Evolutionary conservation across 306 rosid species (phyloP), one percentile per base, ranked within the genome.

Genomic region (Bauhinia variegata): DNA sequence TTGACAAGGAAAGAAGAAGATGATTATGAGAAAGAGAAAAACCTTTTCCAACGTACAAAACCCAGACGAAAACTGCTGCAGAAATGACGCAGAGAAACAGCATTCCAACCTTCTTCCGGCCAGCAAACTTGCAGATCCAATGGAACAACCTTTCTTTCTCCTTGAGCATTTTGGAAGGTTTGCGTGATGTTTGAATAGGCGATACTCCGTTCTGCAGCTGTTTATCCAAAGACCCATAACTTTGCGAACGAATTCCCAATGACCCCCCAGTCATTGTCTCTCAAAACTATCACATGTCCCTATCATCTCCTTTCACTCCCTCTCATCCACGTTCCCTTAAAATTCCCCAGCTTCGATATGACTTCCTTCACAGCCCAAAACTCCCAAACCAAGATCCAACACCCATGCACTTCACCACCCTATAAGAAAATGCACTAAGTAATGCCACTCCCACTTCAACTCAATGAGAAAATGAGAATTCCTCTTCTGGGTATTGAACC

Each of bases 41-140:
- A 91, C 97, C 97, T 88, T 91, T 91, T 66, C 89, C 96, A 1
- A 91, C 84, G 70, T 79, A 88, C 68, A 91, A 70, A 72, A 91
- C 97, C 91, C 89, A 88, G 66, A 80, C 60, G 84, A 88, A 91
- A 79, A 86, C 93, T 32, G 69, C 89, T 12, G 93, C 93, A 19
- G 97, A 91, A 65, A 86, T 82, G 75, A 80, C 39, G 68, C 82
- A 91, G 12, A 91, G 91, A 52, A 91, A 86, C 71, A 91, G 54
- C 97, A 88, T 91, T 82, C 97, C 96, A 23, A 91, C 95, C 85
- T 83, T 88, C 78, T 83, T 91, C 16, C 91, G 71, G 47, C 91
- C 88, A 47, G 91, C 95, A 71, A 88, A 78, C 86, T 91, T 91
- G 78, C 60, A 85, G 91, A 91, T 88, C 96, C 89, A 86, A 69